Percentiles rank a stretch among this genome's conserved stretches.
Evolutionary conservation across 2,329 filamentous ascomycete species (phyloP).

Genomic region (Huntiella omanensis): DNA sequence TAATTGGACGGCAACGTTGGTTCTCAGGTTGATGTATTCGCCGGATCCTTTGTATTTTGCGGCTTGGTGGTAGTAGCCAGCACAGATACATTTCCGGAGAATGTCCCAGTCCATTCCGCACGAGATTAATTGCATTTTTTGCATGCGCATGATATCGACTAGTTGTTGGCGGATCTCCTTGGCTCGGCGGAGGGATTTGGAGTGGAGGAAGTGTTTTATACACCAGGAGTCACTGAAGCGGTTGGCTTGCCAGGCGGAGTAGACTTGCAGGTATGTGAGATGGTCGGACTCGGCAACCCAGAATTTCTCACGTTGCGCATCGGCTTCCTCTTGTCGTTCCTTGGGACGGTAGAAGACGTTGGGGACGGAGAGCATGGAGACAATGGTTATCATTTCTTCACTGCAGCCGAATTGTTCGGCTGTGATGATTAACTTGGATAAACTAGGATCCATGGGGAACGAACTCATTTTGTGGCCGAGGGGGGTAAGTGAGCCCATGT

Average conservation of each 20-base stretch:
- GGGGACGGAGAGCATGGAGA: slow-evolving; percentile 92
- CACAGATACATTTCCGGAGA: slow-evolving; percentile 90
- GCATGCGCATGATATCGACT: slow-evolving; percentile 80
- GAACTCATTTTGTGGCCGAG: slow-evolving; percentile 87
- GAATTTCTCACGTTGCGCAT: slow-evolving; percentile 90
- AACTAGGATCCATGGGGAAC: slow-evolving; percentile 92
- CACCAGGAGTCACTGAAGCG: slow-evolving; percentile 85
- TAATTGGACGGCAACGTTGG: slow-evolving; percentile 80
- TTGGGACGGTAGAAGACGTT: slow-evolving; percentile 95
- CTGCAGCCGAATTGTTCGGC: slow-evolving; percentile 79
- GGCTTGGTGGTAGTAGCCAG: slow-evolving; percentile 94
- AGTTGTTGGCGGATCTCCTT: slow-evolving; percentile 92
- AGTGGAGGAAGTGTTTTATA: slow-evolving; percentile 77
- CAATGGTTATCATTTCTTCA: slow-evolving; percentile 96
- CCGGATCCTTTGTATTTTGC: slow-evolving; percentile 91
- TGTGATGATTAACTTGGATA: slow-evolving; percentile 88
- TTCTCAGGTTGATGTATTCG: slow-evolving; percentile 92
- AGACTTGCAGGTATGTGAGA: slow-evolving; percentile 86
- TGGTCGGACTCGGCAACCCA: slow-evolving; percentile 97
- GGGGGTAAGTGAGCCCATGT: slow-evolving; percentile 75
- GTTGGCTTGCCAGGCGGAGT: slow-evolving; percentile 86
- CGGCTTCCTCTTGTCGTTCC: slow-evolving; percentile 89
- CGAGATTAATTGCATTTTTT: slow-evolving; percentile 67
- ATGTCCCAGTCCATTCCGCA: slow-evolving; percentile 96
- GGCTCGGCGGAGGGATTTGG: slow-evolving; percentile 79